A percentile compares a stretch with the other conserved stretches of the same genome.
These are phyloP conservation scores for Moesziomyces antarcticus DNA, from an alignment of 1,284 basidiomycete genomes.

Conservation along the genomic window DNA sequence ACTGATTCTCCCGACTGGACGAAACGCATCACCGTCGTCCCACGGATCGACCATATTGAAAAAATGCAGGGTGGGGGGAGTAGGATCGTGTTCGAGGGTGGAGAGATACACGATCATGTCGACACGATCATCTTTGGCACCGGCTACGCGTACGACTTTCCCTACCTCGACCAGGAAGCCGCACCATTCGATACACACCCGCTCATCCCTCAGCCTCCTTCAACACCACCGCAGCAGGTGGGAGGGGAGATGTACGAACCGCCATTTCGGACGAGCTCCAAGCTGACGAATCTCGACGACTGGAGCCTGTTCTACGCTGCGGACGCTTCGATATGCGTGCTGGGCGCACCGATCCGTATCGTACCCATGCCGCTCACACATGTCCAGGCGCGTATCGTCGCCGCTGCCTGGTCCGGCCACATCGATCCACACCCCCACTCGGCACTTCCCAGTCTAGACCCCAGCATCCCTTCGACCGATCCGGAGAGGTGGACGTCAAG, in stretches of 20 bases:
- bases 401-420: constrained; percentile 29
- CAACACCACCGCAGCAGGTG: not conserved
- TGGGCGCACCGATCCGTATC: constrained; percentile 58
- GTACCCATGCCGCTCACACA: constrained; percentile 64
- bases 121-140: constrained; percentile 66
- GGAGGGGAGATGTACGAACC: constrained; percentile 12
- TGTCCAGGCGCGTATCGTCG: constrained; percentile 49
- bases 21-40: constrained; percentile 56
- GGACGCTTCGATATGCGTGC: constrained; percentile 50
- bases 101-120: constrained; percentile 25
- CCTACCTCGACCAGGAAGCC: constrained; percentile 40
- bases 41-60: constrained; percentile 36
- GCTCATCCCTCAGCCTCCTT: constrained; percentile 17
- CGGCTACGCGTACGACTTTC: constrained; percentile 59
- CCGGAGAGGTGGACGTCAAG: constrained; percentile 39
- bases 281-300: constrained; percentile 60
- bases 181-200: constrained; percentile 34
- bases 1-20: constrained; percentile 49
- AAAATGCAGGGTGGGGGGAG: not conserved
- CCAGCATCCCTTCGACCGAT: constrained; percentile 24
- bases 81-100: constrained; percentile 31
- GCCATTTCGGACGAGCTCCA: constrained; percentile 13
- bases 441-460: constrained; percentile 42
- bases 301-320: constrained; percentile 59
- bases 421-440: not conserved